A percentile compares a stretch with the other conserved stretches of the same genome.
Conservation (phyloP, 2,329 filamentous ascomycete genomes). For the Sporothrix pallida region DNA sequence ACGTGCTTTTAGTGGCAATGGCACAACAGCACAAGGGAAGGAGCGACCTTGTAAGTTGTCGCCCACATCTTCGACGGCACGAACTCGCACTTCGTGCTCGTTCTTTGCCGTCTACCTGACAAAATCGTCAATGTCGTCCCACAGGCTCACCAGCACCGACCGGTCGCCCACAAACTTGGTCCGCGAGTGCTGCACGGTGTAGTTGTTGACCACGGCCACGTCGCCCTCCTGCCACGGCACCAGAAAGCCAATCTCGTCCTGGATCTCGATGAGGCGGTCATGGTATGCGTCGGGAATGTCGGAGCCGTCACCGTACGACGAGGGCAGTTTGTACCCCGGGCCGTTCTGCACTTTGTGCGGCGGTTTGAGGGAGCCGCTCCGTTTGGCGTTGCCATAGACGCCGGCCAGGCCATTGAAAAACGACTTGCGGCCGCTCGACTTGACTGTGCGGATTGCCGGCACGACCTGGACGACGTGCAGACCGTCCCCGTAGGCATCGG, state of each 20-base stretch:
- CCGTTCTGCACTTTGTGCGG: conserved; percentile 30
- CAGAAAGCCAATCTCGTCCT: conserved; percentile 40
- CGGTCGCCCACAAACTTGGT: conserved; percentile 21
- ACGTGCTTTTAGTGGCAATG: conserved; percentile 19
- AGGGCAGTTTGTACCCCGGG: conserved; percentile 38
- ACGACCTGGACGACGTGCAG: conserved; percentile 34
- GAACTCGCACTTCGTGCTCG: too few relatives aligned
- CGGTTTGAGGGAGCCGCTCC: conserved; percentile 21
- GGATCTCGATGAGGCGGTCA: conserved; percentile 40
- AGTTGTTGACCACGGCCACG: conserved; percentile 37
- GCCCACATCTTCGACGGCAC: too few relatives aligned
- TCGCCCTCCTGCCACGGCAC: conserved; percentile 33
- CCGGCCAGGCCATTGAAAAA: conserved; percentile 34
- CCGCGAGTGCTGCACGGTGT: conserved; percentile 39
- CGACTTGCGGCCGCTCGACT: conserved; percentile 21
- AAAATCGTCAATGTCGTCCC: conserved; percentile 27
- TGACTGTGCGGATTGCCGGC: conserved; percentile 32
- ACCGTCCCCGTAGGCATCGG: conserved; percentile 26
- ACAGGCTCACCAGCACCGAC: conserved; percentile 25
- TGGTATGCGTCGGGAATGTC: conserved; percentile 40
- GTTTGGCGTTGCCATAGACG: conserved; percentile 30
- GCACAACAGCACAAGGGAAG: neutral
- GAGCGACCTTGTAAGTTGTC: conserved; percentile 21
- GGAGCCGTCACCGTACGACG: conserved; percentile 40
- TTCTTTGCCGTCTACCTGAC: too few relatives aligned